Base-by-base conservation (phyloP, 2,329 filamentous ascomycete genomes). In the Cladorrhinum sp. region DNA sequence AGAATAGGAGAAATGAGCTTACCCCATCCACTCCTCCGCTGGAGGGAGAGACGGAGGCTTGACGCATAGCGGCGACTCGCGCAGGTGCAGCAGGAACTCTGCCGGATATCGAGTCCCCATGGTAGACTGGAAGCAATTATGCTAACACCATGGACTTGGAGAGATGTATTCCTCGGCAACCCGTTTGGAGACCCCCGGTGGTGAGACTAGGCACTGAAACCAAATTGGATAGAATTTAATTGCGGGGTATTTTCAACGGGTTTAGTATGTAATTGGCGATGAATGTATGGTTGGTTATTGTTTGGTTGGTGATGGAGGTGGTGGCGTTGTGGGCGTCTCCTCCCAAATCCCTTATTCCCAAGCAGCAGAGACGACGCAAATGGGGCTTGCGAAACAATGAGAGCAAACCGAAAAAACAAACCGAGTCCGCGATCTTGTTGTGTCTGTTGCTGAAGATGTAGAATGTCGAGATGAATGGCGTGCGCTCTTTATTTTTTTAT, bases 21-120 rank as follows among this genome's bases (percentile, higher is more conserved):
- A 96, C 90, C 93, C 92, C 92, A 97, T 96, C 93, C 93, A 98
- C 80, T 96, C 91, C 78, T 96, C 92, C 65, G 89, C 84, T 24
- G 92, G 89, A 66, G 92, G 93, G 50, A 97, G 82, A 65, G 82
- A 84, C 65, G 88, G 79, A 51, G 93, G 93, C 76, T 91, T 96
- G 68, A 83, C 79, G 71, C 92, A 92, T 74, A 96, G 81, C 66
- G 92, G 92, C 65, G 93, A 97, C 62, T 89, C 81, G 76, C 88
- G 85, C 70, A 98, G 80, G 73, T 83, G 81, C 69, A 92, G 79
- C 68, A 98, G 81, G 76, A 90, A 83, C 65, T 93, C 90, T 75
- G 85, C 81, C 64, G 89, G 84, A 75, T 97, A 97, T 79, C 85
- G 84, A 71, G 80, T 74, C 71, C 79, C 77, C 81, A 85, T 85